Conservation (phyloP, 73 alveolate genomes). For the Blepharisma stoltei region DNA sequence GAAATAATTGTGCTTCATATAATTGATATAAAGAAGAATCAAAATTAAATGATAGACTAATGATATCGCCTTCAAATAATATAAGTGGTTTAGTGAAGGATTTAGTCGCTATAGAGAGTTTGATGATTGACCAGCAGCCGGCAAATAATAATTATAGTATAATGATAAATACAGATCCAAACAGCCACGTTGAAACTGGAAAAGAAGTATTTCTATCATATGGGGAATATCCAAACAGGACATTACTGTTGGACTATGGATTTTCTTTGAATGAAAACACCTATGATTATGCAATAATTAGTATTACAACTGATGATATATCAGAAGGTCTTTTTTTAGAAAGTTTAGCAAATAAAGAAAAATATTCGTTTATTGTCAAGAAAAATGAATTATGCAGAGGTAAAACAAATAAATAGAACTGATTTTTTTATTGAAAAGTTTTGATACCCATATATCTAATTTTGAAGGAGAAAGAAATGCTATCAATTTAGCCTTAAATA, state of each 20-base stretch:
- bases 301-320: not conserved
- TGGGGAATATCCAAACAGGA: constrained; percentile 9
- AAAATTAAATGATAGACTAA: constrained; percentile 4
- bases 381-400: not conserved
- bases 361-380: not conserved
- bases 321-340: not conserved
- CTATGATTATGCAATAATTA: constrained; percentile 6
- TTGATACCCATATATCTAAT: not conserved
- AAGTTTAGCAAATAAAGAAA: not conserved
- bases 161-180: not conserved
- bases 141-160: not conserved
- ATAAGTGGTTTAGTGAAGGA: not conserved
- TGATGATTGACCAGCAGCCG: not conserved
- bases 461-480: too few relatives aligned
- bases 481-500: too few relatives aligned
- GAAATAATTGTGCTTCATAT: not conserved
- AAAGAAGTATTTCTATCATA: not conserved
- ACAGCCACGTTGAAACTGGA: not conserved
- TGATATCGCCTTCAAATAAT: not conserved
- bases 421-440: not conserved
- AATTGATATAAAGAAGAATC: not conserved
- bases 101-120: not conserved
- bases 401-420: not conserved
- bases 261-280: not conserved
- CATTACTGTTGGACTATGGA: not conserved